Base-by-base conservation (phyloP, 495 filamentous ascomycete genomes). In the Lophium mytilinum region DNA sequence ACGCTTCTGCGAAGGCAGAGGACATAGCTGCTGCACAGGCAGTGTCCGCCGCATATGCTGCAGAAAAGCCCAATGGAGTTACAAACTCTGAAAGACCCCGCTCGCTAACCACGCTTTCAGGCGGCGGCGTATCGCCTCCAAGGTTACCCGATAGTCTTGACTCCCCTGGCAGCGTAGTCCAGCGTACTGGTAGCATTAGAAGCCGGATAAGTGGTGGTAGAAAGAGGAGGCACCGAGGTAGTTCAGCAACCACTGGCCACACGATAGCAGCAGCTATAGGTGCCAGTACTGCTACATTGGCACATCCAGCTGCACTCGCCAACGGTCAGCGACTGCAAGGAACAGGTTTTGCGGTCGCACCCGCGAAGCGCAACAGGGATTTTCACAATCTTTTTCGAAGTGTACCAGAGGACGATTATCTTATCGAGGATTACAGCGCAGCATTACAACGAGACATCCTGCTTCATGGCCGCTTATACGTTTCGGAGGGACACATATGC, bases 341-440 rank as follows among this genome's bases (percentile, higher is more conserved):
- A 14, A 96, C 92, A 12, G 94, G 94, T 2, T 97, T 99, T 71
- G 92, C 94, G 50, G 90, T 97, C 49, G 93, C 93, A 46, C 92
- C 85, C 66, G 94, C 92, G 72, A 96, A 93, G 73, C 83, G 93
- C 24, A 99, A 99, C 69, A 78, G 89, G 33, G 94, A 97, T 68
- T 99, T 97, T 58, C 93, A 99, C 65, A 80, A 81, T 45, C 72
- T 95, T 15, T 99, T 99, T 76, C 85, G 88, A 68, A 96, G 90
- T 61, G 94, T 99, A 0, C 93, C 93, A 1, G 93, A 99, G 57
- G 93, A 97, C 62, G 93, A 99, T 68, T 96, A 93, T 61, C 77
- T 99, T 10, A 97, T 99, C 57, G 93, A 99, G 67, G 93, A 99
- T 70, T 99, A 96, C 68, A 96, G 94, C 66, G 95, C 91, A 66